phyloP scores from a whole-genome alignment of 208 protist species.

The Strigomonas culicis region DNA sequence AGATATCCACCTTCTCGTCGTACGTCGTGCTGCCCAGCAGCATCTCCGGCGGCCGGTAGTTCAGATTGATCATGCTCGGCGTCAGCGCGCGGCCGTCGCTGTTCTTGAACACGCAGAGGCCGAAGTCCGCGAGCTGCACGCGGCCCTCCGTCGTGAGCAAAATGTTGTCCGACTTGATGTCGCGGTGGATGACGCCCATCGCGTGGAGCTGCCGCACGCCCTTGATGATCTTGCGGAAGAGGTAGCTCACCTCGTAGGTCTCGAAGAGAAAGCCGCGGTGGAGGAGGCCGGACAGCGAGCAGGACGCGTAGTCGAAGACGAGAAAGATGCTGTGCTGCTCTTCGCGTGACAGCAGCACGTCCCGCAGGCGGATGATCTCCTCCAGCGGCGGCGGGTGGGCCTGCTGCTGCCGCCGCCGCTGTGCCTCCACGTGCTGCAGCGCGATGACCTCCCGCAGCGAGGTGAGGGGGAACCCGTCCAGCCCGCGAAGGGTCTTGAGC shows the following conservation, averaged over 20 bases:
- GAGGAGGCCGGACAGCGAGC: constrained; percentile 70
- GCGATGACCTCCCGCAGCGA: constrained; percentile 86
- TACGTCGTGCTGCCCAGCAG: constrained; percentile 86
- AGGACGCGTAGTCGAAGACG: constrained; percentile 70
- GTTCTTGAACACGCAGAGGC: constrained; percentile 65
- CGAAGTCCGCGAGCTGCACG: constrained; percentile 85
- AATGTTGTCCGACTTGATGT: constrained; percentile 91
- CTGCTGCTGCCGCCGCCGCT: constrained; percentile 23
- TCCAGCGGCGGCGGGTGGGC: constrained; percentile 33
- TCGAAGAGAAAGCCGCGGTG: constrained; percentile 55
- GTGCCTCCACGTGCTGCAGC: constrained; percentile 62
- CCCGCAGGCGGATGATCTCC: constrained; percentile 62
- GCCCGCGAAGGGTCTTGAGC: constrained; percentile 69
- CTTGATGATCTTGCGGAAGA: constrained; percentile 67
- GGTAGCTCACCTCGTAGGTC: constrained; percentile 53
- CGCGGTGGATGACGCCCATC: constrained; percentile 89
- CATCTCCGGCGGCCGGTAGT: constrained; percentile 96
- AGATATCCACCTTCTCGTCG: constrained; percentile 90
- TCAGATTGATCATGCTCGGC: constrained; percentile 93
- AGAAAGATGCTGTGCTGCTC: constrained; percentile 71
- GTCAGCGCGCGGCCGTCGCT: constrained; percentile 47
- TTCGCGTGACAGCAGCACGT: constrained; percentile 68
- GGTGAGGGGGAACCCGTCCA: constrained; percentile 87
- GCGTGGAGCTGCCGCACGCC: constrained; percentile 67
- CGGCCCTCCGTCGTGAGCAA: constrained; percentile 50